Conservation (phyloP, 2,329 filamentous ascomycete genomes). For the Diaporthe batatas region DNA sequence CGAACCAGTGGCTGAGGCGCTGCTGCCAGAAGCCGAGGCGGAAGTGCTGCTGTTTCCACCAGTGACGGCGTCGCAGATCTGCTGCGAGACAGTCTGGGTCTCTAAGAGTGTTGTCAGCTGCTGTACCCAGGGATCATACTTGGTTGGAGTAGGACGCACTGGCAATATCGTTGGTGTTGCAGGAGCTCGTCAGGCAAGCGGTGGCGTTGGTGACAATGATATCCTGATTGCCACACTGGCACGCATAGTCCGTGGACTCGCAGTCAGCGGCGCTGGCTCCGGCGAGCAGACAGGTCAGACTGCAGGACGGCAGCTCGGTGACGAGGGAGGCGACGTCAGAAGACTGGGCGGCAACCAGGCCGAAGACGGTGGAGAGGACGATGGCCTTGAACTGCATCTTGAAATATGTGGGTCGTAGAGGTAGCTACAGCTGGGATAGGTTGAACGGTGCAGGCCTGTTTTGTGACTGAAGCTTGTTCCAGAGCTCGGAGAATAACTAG, state of each 20-base stretch:
- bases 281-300: slow-evolving; percentile 32
- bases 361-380: slow-evolving; percentile 36
- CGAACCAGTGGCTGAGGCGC: slow-evolving; percentile 17
- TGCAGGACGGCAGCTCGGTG: slow-evolving; percentile 40
- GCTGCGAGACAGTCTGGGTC: slow-evolving; percentile 31
- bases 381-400: slow-evolving; percentile 42
- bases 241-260: slow-evolving; percentile 37
- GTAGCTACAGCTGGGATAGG: slow-evolving; percentile 36
- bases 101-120: slow-evolving; percentile 27
- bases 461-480: background rate
- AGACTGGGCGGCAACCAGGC: slow-evolving; percentile 38
- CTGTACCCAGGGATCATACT: too few species aligned
- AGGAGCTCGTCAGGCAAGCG: slow-evolving; percentile 31
- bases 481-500: slow-evolving; percentile 6
- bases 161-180: slow-evolving; percentile 39
- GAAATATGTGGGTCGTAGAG: slow-evolving; percentile 21
- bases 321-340: slow-evolving; percentile 32
- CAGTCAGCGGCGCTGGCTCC: slow-evolving; percentile 39
- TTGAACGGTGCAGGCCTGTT: background rate
- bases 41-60: slow-evolving; percentile 25
- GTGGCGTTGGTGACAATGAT: slow-evolving; percentile 28
- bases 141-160: slow-evolving; percentile 13
- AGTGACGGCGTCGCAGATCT: slow-evolving; percentile 38
- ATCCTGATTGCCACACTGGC: slow-evolving; percentile 39
- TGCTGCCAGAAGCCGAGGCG: slow-evolving; percentile 5